phyloP scores from a whole-genome alignment of 129 eudicot species.

The Tagetes patula region DNA sequence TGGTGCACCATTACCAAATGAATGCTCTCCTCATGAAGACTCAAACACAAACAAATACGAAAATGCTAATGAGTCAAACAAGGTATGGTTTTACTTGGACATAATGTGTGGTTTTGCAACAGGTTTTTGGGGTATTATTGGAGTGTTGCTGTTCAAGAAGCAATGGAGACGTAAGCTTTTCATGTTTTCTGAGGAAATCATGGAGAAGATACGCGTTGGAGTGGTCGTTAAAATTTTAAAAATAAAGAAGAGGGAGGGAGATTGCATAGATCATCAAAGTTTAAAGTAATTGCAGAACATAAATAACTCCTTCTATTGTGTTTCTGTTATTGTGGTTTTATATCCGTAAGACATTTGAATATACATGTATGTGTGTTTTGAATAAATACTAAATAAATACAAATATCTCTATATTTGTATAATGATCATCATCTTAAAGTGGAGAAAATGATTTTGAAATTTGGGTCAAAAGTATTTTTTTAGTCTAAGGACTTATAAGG shows the following conservation, averaged over 20 bases:
- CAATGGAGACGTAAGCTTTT: slow-evolving; percentile 29
- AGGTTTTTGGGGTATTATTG: slow-evolving; percentile 30
- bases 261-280: neutral
- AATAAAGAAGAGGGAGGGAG: slow-evolving; percentile 15
- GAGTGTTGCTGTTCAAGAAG: slow-evolving; percentile 27
- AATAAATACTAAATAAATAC: neutral
- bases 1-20: slow-evolving; percentile 33
- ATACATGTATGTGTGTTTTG: neutral
- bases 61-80: neutral
- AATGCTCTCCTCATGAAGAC: slow-evolving; percentile 19
- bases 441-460: too few species aligned
- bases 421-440: too few species aligned
- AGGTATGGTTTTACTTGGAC: slow-evolving; percentile 23
- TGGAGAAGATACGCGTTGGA: slow-evolving; percentile 9
- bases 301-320: neutral
- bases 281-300: too few species aligned
- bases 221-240: slow-evolving; percentile 14
- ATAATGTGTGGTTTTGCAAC: slow-evolving; percentile 30
- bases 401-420: too few species aligned
- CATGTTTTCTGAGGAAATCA: neutral
- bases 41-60: neutral
- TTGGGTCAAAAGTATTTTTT: too few species aligned
- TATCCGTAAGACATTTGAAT: neutral
- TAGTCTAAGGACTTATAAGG: too few species aligned
- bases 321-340: neutral